Base-by-base conservation (phyloP, 2,329 filamentous ascomycete species). In the Calycina herbarum region DNA sequence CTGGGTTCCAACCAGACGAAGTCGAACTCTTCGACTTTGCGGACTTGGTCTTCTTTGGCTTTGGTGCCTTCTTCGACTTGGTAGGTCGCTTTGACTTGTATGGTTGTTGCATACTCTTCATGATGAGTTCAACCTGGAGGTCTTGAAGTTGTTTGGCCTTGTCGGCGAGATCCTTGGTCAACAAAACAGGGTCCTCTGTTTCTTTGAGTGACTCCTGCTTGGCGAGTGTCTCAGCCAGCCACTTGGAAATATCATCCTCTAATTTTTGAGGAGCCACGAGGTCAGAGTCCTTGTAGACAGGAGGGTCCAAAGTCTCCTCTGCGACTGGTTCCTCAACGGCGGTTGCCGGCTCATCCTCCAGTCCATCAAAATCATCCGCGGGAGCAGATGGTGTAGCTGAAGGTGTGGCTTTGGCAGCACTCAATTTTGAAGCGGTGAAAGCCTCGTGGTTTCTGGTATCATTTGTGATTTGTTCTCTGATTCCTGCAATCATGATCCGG, bases 161-260 rank as follows among this genome's bases (percentile, higher is more conserved):
- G 29, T 82, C 82, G 65, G 87, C 81, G 35, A 97, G 78, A 33
- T 97, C 94, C 74, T 89, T 88, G 70, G 88, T 81, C 0, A 89
- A 83, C 8, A 97, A 82, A 6, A 89, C 88, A 0, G 93, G 91
- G 70, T 98, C 88, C 10, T 92, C 91, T 1, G 88, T 87, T 1
- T 82, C 79, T 17, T 83, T 80, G 2, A 97, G 85, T 71, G 86
- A 88, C 35, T 88, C 85, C 78, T 98, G 94, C 71, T 85, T 84
- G 2, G 83, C 81, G 59, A 91, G 79, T 75, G 91, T 89, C 69
- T 90, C 85, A 38, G 88, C 85, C 24, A 99, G 82, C 94, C 94
- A 99, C 24, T 84, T 81, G 17, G 83, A 80, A 20, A 89, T 86
- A 15, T 85, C 83, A 33, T 86, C 84, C 73, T 89, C 86, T 20